These are phyloP conservation scores for Neurospora terricola DNA, from an alignment of 495 filamentous ascomycete species.

Conservation along the genomic window DNA sequence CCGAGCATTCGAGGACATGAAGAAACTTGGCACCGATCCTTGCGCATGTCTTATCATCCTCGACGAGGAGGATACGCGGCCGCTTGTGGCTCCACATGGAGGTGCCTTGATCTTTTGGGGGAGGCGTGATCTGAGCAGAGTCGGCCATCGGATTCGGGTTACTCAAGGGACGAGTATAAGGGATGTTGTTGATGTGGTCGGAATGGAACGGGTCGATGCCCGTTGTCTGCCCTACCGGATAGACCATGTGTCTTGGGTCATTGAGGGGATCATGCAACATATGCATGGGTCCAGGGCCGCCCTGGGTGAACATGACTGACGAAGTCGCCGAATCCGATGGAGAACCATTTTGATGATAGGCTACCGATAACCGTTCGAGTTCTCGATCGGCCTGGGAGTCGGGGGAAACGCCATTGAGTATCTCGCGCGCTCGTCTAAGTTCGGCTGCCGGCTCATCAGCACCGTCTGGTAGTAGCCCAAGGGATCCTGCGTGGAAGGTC, in stretches of 20 bases:
- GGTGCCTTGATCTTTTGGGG: conserved; percentile 22
- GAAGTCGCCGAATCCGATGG: conserved; percentile 37
- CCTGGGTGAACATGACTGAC: conserved; percentile 34
- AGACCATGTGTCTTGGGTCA: conserved; percentile 76
- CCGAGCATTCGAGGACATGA: conserved; percentile 75
- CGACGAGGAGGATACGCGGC: conserved; percentile 83
- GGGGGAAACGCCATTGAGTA: conserved; percentile 69
- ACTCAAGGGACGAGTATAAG: conserved; percentile 52
- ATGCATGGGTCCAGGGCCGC: conserved; percentile 23
- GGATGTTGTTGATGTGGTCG: conserved; percentile 88
- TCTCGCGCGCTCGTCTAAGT: conserved; percentile 79
- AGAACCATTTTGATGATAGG: conserved; percentile 52
- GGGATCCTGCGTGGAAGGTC: conserved; percentile 17
- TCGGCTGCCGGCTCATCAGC: conserved; percentile 68
- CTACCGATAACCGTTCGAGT: conserved; percentile 64
- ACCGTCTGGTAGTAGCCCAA: conserved; percentile 32
- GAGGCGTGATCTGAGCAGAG: conserved; percentile 14
- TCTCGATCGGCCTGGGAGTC: conserved; percentile 70
- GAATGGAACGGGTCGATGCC: conserved; percentile 93
- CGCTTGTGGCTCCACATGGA: conserved; percentile 61
- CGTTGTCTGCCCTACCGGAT: conserved; percentile 78
- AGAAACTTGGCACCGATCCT: conserved; percentile 93
- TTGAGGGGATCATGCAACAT: conserved; percentile 38
- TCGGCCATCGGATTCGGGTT: conserved; percentile 23
- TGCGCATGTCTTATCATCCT: conserved; percentile 90